Evolutionary conservation across 176 grass and related monocot genomes (phyloP).

Genomic region (Musa schizocarpa): DNA sequence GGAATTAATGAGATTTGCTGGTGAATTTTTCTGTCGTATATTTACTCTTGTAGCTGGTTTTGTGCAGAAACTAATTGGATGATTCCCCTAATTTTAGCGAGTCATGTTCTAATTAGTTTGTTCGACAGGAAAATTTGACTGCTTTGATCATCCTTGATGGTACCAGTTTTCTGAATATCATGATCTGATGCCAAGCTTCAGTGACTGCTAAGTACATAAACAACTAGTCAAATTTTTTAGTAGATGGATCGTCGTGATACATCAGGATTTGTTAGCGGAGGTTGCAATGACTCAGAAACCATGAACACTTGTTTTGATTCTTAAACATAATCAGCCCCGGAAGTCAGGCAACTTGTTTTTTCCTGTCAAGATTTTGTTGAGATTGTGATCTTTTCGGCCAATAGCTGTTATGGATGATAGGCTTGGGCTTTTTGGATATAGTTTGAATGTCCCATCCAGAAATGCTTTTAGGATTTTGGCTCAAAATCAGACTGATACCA

Average conservation of each 20-base stretch:
- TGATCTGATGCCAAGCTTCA: background rate
- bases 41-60: background rate
- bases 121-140: background rate
- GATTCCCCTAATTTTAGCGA: background rate
- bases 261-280: conserved; percentile 90
- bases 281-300: conserved; percentile 6
- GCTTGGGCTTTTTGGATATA: background rate
- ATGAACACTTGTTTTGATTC: background rate
- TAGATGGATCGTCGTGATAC: conserved; percentile 43
- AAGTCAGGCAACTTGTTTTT: conserved; percentile 12
- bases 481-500: conserved; percentile 18
- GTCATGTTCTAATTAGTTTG: background rate
- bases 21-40: background rate
- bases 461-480: conserved; percentile 5
- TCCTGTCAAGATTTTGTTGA: background rate
- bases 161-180: background rate
- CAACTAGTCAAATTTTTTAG: background rate
- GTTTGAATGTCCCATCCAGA: background rate
- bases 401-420: conserved; percentile 15
- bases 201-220: background rate
- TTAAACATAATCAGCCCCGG: background rate
- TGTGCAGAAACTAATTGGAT: background rate
- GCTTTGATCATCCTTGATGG: background rate
- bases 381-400: background rate
- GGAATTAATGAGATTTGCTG: background rate